These are phyloP conservation scores for Mortierella sp. DNA, from an alignment of 371 early-diverging fungal species.

Conservation along the genomic window DNA sequence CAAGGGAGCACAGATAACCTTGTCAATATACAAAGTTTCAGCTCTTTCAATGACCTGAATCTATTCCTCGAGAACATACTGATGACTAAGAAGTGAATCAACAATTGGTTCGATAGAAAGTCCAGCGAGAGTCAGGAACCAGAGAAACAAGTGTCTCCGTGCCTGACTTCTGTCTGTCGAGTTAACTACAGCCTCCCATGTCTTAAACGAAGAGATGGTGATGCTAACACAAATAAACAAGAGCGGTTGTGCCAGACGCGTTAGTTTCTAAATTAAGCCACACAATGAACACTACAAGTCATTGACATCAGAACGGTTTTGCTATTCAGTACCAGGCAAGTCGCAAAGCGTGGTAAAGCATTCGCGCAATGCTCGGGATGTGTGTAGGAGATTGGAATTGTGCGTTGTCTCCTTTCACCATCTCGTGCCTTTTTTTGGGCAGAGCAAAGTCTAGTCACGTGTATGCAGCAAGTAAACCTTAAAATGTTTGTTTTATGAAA, in stretches of 20 bases:
- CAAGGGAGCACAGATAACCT: not conserved
- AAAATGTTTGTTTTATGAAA: too few relatives aligned
- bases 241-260: not conserved
- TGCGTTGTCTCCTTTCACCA: too few relatives aligned
- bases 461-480: too few relatives aligned
- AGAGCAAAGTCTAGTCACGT: too few relatives aligned
- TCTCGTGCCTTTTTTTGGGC: too few relatives aligned
- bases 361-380: conserved; percentile 15
- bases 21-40: not conserved
- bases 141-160: conserved; percentile 44
- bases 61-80: conserved; percentile 7
- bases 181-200: conserved; percentile 50
- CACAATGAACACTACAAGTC: not conserved
- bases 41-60: not conserved
- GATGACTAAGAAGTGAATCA: conserved; percentile 26
- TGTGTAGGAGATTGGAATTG: too few relatives aligned
- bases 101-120: conserved; percentile 41
- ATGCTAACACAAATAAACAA: conserved; percentile 24
- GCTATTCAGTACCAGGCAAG: conserved; percentile 35
- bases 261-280: conserved; percentile 1
- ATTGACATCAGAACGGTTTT: not conserved
- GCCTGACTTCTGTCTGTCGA: conserved; percentile 36
- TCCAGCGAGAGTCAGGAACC: conserved; percentile 40
- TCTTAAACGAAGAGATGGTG: conserved; percentile 43
- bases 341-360: conserved; percentile 43